Percentiles rank a stretch among this genome's conserved stretches.
Conservation (phyloP, 768 basidiomycete genomes). For the Boletus reticuloceps region DNA sequence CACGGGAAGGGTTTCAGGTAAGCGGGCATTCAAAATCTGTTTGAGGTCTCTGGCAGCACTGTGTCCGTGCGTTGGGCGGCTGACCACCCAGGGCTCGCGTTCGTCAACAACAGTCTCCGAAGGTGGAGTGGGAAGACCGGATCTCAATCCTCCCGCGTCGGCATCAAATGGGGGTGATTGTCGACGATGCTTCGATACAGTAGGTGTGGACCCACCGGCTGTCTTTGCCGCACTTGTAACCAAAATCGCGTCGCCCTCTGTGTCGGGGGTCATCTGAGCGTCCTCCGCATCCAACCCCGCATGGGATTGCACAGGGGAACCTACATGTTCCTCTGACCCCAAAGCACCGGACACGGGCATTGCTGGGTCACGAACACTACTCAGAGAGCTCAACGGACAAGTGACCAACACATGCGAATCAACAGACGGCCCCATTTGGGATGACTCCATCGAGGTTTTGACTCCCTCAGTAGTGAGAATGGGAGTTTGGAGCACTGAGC, state of each 20-base stretch:
- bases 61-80: background rate
- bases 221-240: background rate
- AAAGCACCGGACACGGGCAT: background rate
- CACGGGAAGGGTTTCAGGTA: background rate
- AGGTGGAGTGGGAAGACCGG: slow-evolving; percentile 8
- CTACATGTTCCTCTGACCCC: background rate
- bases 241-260: background rate
- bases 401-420: background rate
- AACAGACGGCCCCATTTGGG: background rate
- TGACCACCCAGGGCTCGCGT: background rate
- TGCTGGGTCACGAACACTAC: background rate
- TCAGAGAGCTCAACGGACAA: background rate
- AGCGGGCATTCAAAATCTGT: background rate
- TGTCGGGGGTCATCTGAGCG: background rate
- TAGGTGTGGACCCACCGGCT: background rate
- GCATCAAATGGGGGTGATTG: background rate
- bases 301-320: background rate
- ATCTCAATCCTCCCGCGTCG: background rate
- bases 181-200: background rate
- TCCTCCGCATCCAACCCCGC: background rate
- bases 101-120: background rate
- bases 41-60: background rate
- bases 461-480: background rate
- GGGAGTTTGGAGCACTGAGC: background rate
- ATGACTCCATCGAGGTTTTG: background rate